These are phyloP conservation scores for Nymphaea colorata DNA, from an alignment of 164 flowering plant genomes.

Conservation along the genomic window DNA sequence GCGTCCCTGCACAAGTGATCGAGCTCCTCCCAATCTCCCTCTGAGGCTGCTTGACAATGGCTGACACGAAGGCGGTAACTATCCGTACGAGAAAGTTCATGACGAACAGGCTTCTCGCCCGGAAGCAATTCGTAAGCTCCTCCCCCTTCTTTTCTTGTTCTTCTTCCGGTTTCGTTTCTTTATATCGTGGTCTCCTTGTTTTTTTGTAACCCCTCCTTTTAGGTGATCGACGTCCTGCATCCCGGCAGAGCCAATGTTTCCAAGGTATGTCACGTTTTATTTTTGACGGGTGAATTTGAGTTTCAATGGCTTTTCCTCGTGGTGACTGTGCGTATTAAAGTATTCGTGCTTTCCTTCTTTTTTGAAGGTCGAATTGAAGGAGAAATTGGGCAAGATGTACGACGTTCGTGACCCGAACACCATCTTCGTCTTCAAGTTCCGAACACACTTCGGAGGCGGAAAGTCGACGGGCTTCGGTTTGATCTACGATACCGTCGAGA, in stretches of 20 bases:
- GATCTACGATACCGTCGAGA: constrained; percentile 27
- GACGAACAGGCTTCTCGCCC: constrained; percentile 54
- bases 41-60: constrained; percentile 16
- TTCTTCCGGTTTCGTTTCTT: background rate
- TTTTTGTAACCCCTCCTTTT: background rate
- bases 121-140: constrained; percentile 50
- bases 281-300: background rate
- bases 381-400: constrained; percentile 19
- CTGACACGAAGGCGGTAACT: constrained; percentile 41
- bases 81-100: constrained; percentile 56
- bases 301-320: too few species aligned
- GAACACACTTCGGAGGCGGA: constrained; percentile 35
- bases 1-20: too few species aligned
- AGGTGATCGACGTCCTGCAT: constrained; percentile 68
- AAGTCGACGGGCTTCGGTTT: constrained; percentile 31
- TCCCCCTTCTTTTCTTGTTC: background rate
- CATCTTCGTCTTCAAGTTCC: constrained; percentile 30
- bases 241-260: constrained; percentile 72
- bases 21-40: background rate
- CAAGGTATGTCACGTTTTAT: constrained; percentile 25
- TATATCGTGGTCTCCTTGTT: background rate
- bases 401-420: constrained; percentile 25
- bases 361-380: constrained; percentile 28
- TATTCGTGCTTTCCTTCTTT: background rate
- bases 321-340: background rate